These are phyloP conservation scores for Hypoxylon perforatum DNA, from an alignment of 495 filamentous ascomycete species.

Conservation along the genomic window DNA sequence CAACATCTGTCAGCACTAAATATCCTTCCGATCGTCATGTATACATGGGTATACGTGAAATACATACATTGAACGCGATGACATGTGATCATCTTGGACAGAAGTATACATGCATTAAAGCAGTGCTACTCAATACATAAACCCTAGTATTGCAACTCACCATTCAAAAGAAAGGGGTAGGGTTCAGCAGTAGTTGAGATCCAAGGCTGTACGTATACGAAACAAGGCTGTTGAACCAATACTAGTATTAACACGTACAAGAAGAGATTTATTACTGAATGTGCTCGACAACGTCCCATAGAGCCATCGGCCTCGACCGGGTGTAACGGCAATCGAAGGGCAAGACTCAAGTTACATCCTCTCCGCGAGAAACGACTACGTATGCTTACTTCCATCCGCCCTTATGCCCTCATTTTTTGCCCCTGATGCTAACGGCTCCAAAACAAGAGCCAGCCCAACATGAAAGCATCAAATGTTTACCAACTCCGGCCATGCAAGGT, in stretches of 20 bases:
- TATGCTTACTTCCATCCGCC: slow-evolving; percentile 25
- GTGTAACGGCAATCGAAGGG: slow-evolving; percentile 4
- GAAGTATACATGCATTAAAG: not conserved
- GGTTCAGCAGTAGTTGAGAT: no score
- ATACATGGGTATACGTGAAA: not conserved
- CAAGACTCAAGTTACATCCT: slow-evolving; percentile 25
- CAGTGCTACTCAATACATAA: no score
- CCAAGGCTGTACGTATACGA: no score
- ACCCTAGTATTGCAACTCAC: no score
- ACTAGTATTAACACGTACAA: not conserved
- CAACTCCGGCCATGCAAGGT: slow-evolving; percentile 44
- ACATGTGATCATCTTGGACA: not conserved
- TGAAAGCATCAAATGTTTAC: slow-evolving; percentile 30
- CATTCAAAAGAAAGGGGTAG: no score
- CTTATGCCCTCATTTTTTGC: slow-evolving; percentile 22
- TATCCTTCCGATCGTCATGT: not conserved
- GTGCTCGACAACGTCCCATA: slow-evolving; percentile 22
- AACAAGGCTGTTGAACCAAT: no score
- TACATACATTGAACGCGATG: not conserved
- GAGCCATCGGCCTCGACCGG: slow-evolving; percentile 19
- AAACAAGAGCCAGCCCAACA: slow-evolving; percentile 25
- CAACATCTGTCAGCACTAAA: not conserved
- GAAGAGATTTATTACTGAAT: slow-evolving; percentile 19
- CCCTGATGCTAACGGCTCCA: slow-evolving; percentile 28
- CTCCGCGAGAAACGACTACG: slow-evolving; percentile 32